A percentile compares a stretch with the other conserved stretches of the same genome.
These are phyloP conservation scores for Metarhizium anisopliae DNA, from an alignment of 2,329 filamentous ascomycete genomes.

Conservation along the genomic window DNA sequence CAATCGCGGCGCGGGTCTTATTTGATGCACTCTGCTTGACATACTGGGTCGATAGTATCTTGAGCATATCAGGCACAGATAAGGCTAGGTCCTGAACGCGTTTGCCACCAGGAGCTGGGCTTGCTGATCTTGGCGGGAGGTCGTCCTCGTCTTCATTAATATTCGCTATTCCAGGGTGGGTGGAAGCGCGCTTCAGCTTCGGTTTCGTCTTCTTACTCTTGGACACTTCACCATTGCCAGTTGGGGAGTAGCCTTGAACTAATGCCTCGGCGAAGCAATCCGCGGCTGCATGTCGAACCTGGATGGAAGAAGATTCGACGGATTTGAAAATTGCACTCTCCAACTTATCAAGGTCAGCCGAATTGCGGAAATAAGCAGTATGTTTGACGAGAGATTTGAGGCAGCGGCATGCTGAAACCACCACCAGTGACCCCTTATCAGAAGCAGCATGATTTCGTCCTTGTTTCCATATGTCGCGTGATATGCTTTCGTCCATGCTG, in stretches of 20 bases:
- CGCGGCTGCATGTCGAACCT: conserved; percentile 77
- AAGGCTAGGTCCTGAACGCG: conserved; percentile 67
- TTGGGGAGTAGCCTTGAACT: conserved; percentile 62
- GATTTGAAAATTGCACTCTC: conserved; percentile 77
- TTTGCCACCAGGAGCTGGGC: conserved; percentile 58
- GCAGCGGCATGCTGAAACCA: conserved; percentile 71
- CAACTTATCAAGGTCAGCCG: conserved; percentile 81
- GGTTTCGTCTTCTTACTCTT: conserved; percentile 65
- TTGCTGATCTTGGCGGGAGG: conserved; percentile 56
- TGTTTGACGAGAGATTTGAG: conserved; percentile 62
- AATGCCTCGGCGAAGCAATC: conserved; percentile 77
- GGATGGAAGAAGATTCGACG: conserved; percentile 66
- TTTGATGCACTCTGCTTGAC: conserved; percentile 70
- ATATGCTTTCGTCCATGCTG: conserved; percentile 74
- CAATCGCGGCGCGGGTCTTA: conserved; percentile 70
- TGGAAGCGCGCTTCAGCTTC: conserved; percentile 49
- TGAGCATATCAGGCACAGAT: conserved; percentile 68
- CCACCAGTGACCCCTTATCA: conserved; percentile 78
- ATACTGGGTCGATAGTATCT: conserved; percentile 72
- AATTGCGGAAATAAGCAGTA: conserved; percentile 79
- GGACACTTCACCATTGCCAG: conserved; percentile 35
- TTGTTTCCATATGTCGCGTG: conserved; percentile 92
- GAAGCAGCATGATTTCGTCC: conserved; percentile 63
- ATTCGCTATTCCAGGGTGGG: conserved; percentile 44
- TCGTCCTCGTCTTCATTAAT: conserved; percentile 62